phyloP scores from a whole-genome alignment of 1,284 basidiomycete genomes.

The Ustilago sp. region DNA sequence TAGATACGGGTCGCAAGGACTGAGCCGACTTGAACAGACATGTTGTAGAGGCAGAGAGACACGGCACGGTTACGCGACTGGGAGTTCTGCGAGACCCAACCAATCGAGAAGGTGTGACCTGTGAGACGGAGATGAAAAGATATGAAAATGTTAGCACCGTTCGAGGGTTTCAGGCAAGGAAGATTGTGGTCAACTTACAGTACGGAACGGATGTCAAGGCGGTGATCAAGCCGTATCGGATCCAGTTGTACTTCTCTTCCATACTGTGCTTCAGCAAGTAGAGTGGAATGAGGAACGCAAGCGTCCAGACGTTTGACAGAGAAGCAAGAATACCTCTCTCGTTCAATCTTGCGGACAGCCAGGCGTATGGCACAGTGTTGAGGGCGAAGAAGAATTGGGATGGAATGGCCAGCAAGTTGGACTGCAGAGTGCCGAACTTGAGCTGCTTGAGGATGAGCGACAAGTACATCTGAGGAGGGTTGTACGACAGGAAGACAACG shows the following conservation, averaged over 20 bases:
- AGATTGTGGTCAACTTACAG: constrained; percentile 19
- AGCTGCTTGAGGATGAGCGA: constrained; percentile 49
- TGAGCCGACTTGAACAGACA: constrained; percentile 52
- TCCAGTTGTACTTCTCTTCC: constrained; percentile 28
- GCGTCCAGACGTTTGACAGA: constrained; percentile 36
- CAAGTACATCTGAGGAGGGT: constrained; percentile 32
- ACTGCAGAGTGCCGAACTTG: constrained; percentile 48
- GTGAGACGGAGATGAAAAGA: not conserved
- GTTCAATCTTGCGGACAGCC: constrained; percentile 31
- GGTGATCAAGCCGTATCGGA: constrained; percentile 44
- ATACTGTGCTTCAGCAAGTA: constrained; percentile 29
- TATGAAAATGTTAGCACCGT: not conserved
- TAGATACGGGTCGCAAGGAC: constrained; percentile 54
- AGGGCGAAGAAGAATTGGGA: constrained; percentile 46
- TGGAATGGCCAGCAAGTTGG: constrained; percentile 60
- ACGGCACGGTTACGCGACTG: constrained; percentile 49
- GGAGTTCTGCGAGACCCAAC: constrained; percentile 40
- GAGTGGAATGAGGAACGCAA: constrained; percentile 36
- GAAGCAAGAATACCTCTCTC: constrained; percentile 30
- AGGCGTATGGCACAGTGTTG: constrained; percentile 41
- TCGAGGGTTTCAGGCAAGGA: not conserved
- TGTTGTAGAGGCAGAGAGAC: constrained; percentile 54
- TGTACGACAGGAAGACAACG: constrained; percentile 37
- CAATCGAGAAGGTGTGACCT: constrained; percentile 41
- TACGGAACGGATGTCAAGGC: constrained; percentile 44